Percentiles rank a stretch among this genome's conserved stretches.
Conservation (phyloP, 139 green algal genomes). For the Chlorella sp. region DNA sequence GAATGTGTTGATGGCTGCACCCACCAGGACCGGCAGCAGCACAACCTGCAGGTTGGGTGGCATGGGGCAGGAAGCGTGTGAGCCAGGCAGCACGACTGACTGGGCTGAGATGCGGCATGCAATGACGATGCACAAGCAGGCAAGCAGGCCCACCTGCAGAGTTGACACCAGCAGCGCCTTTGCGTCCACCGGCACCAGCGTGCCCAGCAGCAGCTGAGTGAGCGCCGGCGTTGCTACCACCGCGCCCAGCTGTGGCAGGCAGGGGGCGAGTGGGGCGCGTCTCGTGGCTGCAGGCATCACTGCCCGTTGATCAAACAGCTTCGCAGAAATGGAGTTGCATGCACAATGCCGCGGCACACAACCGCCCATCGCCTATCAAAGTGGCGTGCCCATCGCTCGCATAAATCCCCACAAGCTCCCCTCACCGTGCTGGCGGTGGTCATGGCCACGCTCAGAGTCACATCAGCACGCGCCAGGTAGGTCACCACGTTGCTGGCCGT, state of each 20-base stretch:
- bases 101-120: no score
- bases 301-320: no score
- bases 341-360: no score
- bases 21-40: constrained; percentile 74
- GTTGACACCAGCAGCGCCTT: constrained; percentile 71
- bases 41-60: constrained; percentile 60
- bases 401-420: no score
- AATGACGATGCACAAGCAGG: no score
- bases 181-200: constrained; percentile 75
- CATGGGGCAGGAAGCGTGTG: no score
- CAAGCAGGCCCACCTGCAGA: constrained; percentile 36
- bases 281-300: no score
- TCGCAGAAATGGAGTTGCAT: no score
- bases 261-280: no score
- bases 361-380: no score
- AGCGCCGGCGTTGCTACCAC: constrained; percentile 78
- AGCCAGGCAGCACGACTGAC: background rate
- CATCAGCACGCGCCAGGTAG: constrained; percentile 69
- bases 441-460: constrained; percentile 38
- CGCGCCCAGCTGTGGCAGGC: constrained; percentile 50
- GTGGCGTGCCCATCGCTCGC: no score
- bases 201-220: constrained; percentile 70
- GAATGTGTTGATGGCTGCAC: constrained; percentile 58
- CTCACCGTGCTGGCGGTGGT: constrained; percentile 52
- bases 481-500: constrained; percentile 86